Base-by-base conservation (phyloP, 306 rosid species). In the Acacia confusa region DNA sequence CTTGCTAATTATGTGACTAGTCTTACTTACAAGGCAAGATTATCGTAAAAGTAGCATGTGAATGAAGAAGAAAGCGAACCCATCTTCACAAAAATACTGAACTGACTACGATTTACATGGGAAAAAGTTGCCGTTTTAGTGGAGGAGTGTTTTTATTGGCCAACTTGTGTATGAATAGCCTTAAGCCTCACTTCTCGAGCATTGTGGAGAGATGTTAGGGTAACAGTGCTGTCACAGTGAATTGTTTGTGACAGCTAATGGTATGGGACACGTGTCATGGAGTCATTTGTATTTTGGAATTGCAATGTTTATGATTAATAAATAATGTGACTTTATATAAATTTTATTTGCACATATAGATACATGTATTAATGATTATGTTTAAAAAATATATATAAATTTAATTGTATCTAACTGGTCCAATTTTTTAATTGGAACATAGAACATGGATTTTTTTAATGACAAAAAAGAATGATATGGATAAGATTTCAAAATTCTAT, bases 1-100 rank as follows among this genome's bases (percentile, higher is more conserved):
- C 36, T 78, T 74, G 76, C 57, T 17, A 63, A 19, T 15, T 63
- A 38, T 70, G 58, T 69, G 60, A 48, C 30, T 74, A 34, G 70
- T 74, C 63, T 84, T 41, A 38, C 84, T 84, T 84, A 19, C 74
- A 84, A 79, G 87, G 34, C 34, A 84, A 79, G 87, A 61, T 43
- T 60, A 68, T 74, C 17, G n/a, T 53, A 10, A 16, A 65, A 40
- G 71, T 47, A 22, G 60, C 2, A 11, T 70, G 63, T 34, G 48
- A 58, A 58, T 22, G 4, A 36, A 73, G 79, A 74, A 30, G 65
- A 74, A 19, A 66, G 22, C n/a, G 13, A 25, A 64, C 5, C 66
- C n/a, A 4, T 7, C 55, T 70, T 47, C 11, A 24, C 34, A 12
- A 34, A 36, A 69, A 36, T 55, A 50, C 36, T 55, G 57, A 41